Percentiles rank a stretch among this genome's conserved stretches.
phyloP scores from a whole-genome alignment of 208 protist species.

The Trypanosoma congolense region DNA sequence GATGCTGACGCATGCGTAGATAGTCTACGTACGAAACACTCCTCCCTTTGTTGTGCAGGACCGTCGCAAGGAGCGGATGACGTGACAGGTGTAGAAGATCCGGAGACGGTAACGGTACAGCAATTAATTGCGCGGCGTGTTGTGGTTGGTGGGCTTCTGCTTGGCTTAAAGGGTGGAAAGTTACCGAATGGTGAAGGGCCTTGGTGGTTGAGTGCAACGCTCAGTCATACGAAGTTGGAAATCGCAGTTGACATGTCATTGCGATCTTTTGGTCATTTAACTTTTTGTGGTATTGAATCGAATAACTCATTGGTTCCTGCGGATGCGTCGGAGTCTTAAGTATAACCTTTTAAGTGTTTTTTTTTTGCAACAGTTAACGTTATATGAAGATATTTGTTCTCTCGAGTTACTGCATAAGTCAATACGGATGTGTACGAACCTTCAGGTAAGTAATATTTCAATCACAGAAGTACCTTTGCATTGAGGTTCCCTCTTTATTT shows the following conservation, averaged over 20 bases:
- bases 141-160: constrained; percentile 57
- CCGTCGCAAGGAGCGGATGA: constrained; percentile 28
- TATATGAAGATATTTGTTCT: no score
- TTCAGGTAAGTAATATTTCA: no score
- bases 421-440: no score
- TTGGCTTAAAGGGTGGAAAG: constrained; percentile 36
- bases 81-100: constrained; percentile 15
- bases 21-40: constrained; percentile 1
- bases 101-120: constrained; percentile 15
- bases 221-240: constrained; percentile 79
- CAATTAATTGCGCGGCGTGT: constrained; percentile 37
- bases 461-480: no score
- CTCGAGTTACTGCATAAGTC: no score
- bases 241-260: constrained; percentile 77
- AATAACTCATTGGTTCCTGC: not conserved
- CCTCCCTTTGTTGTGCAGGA: constrained; percentile 35
- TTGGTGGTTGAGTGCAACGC: constrained; percentile 81
- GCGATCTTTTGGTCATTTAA: constrained; percentile 71
- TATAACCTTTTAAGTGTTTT: no score
- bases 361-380: no score
- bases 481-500: no score
- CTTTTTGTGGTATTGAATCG: constrained; percentile 50
- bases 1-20: not conserved
- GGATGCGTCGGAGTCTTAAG: not conserved
- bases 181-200: constrained; percentile 11